These are phyloP conservation scores for Myxozyma monticola DNA, from an alignment of 805 yeast genomes.

Conservation along the genomic window DNA sequence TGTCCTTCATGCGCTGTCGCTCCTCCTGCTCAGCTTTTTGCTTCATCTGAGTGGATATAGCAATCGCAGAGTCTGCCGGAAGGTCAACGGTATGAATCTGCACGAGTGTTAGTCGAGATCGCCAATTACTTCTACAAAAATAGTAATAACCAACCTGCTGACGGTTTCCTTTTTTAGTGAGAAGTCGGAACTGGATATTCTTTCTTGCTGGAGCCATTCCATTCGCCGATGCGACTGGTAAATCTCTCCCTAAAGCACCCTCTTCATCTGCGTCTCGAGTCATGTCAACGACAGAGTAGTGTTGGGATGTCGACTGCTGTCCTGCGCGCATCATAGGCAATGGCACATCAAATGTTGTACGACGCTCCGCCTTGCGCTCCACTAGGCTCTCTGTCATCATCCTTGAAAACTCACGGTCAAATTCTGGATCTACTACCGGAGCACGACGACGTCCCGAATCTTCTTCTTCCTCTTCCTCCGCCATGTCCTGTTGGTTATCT, in stretches of 20 bases:
- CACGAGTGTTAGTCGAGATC: background rate
- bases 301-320: background rate
- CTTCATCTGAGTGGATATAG: slow-evolving; percentile 29
- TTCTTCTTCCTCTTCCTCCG: slow-evolving; percentile 14
- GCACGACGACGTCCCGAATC: slow-evolving; percentile 9
- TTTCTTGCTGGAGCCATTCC: background rate
- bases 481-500: slow-evolving; percentile 8
- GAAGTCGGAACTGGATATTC: slow-evolving; percentile 24
- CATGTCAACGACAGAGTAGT: slow-evolving; percentile 19
- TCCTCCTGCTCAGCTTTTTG: slow-evolving; percentile 30
- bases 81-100: slow-evolving; percentile 26
- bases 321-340: slow-evolving; percentile 23
- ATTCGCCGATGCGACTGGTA: background rate
- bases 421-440: slow-evolving; percentile 28
- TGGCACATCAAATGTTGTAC: slow-evolving; percentile 29
- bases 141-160: slow-evolving; percentile 15
- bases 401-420: slow-evolving; percentile 29
- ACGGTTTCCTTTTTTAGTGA: slow-evolving; percentile 28
- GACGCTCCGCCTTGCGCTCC: slow-evolving; percentile 23
- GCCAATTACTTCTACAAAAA: background rate
- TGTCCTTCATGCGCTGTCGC: slow-evolving; percentile 26
- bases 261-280: slow-evolving; percentile 6
- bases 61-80: slow-evolving; percentile 31
- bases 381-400: slow-evolving; percentile 30
- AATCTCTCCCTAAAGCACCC: background rate